Percentiles rank a stretch among this genome's conserved stretches.
Evolutionary conservation across 768 basidiomycete genomes (phyloP).

Genomic region (Multifurca ochricompacta): DNA sequence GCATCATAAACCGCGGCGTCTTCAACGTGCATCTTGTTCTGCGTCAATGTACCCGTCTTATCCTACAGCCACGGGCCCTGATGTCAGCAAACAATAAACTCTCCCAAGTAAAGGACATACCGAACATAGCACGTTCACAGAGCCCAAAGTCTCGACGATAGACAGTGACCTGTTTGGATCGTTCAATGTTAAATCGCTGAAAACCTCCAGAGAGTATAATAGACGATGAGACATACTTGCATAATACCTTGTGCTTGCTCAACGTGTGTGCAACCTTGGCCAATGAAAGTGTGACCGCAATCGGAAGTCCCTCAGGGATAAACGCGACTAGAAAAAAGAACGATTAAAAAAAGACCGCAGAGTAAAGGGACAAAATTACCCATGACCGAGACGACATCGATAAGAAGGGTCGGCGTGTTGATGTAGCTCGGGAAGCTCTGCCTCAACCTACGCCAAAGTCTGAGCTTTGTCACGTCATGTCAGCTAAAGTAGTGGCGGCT

Average conservation of each 20-base stretch:
- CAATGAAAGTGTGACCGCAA: conserved; percentile 50
- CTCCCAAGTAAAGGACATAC: neutral
- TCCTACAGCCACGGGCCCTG: conserved; percentile 32
- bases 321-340: conserved; percentile 31
- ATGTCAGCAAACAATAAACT: neutral
- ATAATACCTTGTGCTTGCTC: conserved; percentile 44
- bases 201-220: neutral
- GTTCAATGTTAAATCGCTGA: neutral
- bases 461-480: neutral
- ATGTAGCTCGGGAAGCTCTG: conserved; percentile 37
- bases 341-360: neutral
- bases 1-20: conserved; percentile 35
- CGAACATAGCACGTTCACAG: conserved; percentile 45
- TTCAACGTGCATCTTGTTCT: conserved; percentile 51
- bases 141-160: conserved; percentile 60
- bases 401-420: conserved; percentile 41
- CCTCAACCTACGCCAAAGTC: conserved; percentile 33
- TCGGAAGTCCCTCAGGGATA: conserved; percentile 47
- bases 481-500: no score
- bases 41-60: conserved; percentile 57
- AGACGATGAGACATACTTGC: conserved; percentile 26
- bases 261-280: conserved; percentile 38
- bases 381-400: conserved; percentile 51
- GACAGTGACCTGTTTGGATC: conserved; percentile 35
- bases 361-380: conserved; percentile 22